These are phyloP conservation scores for Aspergillus heteromorphus DNA, from an alignment of 495 filamentous ascomycete species.

Conservation along the genomic window DNA sequence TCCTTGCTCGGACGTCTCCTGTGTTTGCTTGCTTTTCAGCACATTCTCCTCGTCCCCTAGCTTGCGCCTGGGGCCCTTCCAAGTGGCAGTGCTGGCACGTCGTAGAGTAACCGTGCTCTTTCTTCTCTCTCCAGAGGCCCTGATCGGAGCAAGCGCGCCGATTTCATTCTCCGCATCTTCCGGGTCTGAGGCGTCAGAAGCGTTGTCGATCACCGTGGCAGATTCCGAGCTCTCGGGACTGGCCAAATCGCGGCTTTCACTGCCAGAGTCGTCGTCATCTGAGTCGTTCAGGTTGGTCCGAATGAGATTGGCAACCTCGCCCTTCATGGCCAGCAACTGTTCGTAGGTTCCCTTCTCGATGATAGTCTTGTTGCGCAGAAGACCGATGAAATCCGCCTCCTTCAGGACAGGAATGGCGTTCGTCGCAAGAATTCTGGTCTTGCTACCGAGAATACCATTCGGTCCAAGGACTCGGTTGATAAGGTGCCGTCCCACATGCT, in stretches of 20 bases:
- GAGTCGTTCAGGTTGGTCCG: conserved; percentile 67
- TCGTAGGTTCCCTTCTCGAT: conserved; percentile 84
- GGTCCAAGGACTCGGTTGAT: conserved; percentile 89
- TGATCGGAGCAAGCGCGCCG: conserved; percentile 67
- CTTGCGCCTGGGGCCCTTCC: conserved; percentile 78
- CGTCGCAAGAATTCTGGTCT: conserved; percentile 90
- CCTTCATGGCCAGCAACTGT: conserved; percentile 89
- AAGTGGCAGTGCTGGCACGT: conserved; percentile 86
- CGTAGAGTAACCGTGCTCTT: conserved; percentile 72
- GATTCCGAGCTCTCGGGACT: conserved; percentile 51
- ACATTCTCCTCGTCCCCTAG: conserved; percentile 75
- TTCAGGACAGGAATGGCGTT: conserved; percentile 91
- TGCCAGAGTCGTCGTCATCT: conserved; percentile 52
- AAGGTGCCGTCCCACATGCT: conserved; percentile 91
- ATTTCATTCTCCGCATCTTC: conserved; percentile 69
- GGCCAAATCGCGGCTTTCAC: conserved; percentile 43
- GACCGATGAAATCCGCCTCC: conserved; percentile 78
- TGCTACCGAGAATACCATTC: conserved; percentile 74
- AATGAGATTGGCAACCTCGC: conserved; percentile 79
- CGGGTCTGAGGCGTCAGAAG: conserved; percentile 49
- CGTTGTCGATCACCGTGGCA: conserved; percentile 46
- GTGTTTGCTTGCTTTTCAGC: conserved; percentile 73
- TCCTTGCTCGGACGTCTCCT: conserved; percentile 85
- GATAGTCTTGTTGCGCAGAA: conserved; percentile 78
- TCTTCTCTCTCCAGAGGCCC: conserved; percentile 49